Evolutionary conservation across 192 early-diverging fungal species (phyloP).

Genomic region (Rhizophagus sp.): DNA sequence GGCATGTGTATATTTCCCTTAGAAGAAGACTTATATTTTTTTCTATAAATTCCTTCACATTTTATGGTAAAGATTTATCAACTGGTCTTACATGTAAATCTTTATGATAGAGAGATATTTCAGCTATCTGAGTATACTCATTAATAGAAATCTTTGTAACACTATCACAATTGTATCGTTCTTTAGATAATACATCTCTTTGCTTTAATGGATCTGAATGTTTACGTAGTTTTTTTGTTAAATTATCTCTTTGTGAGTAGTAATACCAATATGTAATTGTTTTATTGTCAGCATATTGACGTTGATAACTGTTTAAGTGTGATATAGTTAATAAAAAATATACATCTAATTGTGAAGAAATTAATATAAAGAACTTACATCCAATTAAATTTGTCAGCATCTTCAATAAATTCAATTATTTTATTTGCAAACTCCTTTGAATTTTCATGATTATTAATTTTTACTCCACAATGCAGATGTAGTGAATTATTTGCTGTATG

Average conservation of each 20-base stretch:
- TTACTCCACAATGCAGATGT: no score
- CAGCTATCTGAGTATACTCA: background rate
- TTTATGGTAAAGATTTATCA: background rate
- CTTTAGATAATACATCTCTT: background rate
- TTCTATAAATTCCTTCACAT: constrained; percentile 8
- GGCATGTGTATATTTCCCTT: constrained; percentile 8
- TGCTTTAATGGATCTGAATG: constrained; percentile 4
- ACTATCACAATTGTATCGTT: background rate
- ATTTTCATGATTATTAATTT: no score
- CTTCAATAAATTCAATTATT: background rate
- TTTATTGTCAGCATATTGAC: background rate
- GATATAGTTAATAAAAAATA: no score
- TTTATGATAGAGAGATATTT: background rate
- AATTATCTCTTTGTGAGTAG: constrained; percentile 5
- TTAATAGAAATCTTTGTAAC: background rate
- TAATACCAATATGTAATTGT: background rate
- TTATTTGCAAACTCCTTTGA: no score
- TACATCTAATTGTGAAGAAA: no score
- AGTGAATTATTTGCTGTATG: no score
- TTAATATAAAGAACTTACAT: background rate
- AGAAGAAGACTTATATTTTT: background rate
- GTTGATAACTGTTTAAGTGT: background rate
- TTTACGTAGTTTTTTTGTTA: no score
- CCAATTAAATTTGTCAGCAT: constrained; percentile 3
- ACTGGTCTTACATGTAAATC: background rate